Conservation (phyloP, 352 stramenopile genomes). For the Pythium volutum region DNA sequence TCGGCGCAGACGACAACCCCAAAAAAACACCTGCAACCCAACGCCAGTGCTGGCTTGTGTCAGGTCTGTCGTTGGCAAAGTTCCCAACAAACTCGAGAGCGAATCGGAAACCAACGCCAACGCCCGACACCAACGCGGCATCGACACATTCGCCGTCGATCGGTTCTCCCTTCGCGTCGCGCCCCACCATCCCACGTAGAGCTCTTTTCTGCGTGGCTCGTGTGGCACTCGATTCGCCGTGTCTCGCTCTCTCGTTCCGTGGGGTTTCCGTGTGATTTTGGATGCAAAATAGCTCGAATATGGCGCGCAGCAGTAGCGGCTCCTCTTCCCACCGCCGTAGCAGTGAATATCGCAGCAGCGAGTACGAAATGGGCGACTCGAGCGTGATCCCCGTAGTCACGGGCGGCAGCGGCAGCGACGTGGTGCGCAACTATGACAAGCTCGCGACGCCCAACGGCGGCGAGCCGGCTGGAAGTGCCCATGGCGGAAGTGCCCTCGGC, state of each 20-base stretch:
- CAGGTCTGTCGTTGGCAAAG: neutral
- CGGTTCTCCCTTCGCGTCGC: neutral
- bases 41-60: neutral
- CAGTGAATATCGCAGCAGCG: neutral
- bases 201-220: neutral
- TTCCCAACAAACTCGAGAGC: too few relatives aligned
- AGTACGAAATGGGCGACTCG: conserved; percentile 19
- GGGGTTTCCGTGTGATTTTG: neutral
- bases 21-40: neutral
- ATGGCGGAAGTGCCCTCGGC: neutral
- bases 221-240: neutral
- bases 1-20: conserved; percentile 10
- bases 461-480: conserved; percentile 11
- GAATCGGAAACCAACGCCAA: neutral
- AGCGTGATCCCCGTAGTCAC: conserved; percentile 28
- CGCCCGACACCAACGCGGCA: too few relatives aligned
- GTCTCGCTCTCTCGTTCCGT: neutral
- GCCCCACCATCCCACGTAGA: neutral
- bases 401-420: conserved; percentile 26
- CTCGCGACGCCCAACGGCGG: conserved; percentile 43
- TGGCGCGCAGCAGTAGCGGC: conserved; percentile 10
- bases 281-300: conserved; percentile 1
- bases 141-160: neutral
- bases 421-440: conserved; percentile 49
- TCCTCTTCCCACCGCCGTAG: too few relatives aligned